A percentile compares a stretch with the other conserved stretches of the same genome.
Evolutionary conservation across 345 rosid genomes (phyloP).

Genomic region (Sonneratia alba): DNA sequence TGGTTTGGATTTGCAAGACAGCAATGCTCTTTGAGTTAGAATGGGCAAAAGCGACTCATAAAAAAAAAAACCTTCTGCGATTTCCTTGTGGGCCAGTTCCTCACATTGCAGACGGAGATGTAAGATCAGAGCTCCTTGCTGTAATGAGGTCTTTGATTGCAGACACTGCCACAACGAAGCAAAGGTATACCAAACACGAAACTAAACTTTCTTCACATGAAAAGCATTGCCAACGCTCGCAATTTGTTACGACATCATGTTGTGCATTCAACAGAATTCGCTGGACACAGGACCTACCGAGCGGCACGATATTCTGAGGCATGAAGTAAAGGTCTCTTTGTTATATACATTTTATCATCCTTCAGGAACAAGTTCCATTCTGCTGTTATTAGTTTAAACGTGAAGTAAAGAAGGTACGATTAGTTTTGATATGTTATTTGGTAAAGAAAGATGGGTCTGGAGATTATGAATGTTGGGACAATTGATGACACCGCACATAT

Average conservation of each 20-base stretch:
- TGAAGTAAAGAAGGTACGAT: slow-evolving; percentile 20
- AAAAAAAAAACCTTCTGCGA: neutral
- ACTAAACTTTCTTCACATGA: neutral
- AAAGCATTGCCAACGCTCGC: neutral
- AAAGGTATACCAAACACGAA: slow-evolving; percentile 31
- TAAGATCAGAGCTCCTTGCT: slow-evolving; percentile 78
- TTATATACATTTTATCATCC: neutral
- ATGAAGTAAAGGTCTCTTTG: slow-evolving; percentile 56
- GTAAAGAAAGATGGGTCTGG: neutral
- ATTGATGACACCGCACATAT: neutral
- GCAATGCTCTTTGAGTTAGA: neutral
- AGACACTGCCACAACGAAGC: slow-evolving; percentile 89
- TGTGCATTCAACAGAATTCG: slow-evolving; percentile 34
- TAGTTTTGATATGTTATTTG: neutral
- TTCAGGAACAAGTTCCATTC: neutral
- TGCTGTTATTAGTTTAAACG: slow-evolving; percentile 15
- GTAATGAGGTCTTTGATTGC: slow-evolving; percentile 70
- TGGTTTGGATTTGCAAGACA: neutral
- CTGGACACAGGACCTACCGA: slow-evolving; percentile 35
- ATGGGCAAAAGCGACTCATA: neutral
- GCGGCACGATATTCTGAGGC: slow-evolving; percentile 75
- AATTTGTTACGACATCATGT: neutral
- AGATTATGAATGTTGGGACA: neutral
- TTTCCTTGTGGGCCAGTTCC: slow-evolving; percentile 31
- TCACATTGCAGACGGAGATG: slow-evolving; percentile 76